Evolutionary conservation across 2,329 filamentous ascomycete genomes (phyloP).

Genomic region (Fusarium bulbicola): DNA sequence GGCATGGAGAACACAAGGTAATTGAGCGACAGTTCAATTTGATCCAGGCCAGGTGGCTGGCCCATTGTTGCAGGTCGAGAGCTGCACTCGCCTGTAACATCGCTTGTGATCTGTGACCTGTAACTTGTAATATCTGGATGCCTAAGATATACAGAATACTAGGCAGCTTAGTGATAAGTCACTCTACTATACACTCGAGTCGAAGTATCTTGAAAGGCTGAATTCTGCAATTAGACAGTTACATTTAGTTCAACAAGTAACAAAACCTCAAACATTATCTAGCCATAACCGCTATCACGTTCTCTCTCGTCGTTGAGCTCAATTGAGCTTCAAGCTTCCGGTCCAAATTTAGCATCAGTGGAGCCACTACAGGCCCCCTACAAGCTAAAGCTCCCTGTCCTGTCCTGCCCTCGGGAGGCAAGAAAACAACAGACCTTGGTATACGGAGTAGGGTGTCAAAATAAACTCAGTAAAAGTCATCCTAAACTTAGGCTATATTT

Average conservation of each 20-base stretch:
- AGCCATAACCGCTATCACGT: not conserved
- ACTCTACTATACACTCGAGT: not conserved
- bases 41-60: not conserved
- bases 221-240: not conserved
- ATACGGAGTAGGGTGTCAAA: no score
- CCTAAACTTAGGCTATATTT: no score
- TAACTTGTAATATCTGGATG: not conserved
- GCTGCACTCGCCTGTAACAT: not conserved
- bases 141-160: no score
- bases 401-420: no score
- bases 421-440: no score
- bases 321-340: not conserved
- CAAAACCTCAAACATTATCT: not conserved
- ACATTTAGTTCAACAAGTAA: not conserved
- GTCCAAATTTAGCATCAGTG: slow-evolving; percentile 14
- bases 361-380: not conserved
- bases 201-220: not conserved
- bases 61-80: not conserved
- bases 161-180: not conserved
- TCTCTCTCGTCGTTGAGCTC: not conserved
- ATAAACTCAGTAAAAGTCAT: no score
- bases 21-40: not conserved
- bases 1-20: not conserved
- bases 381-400: not conserved
- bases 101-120: not conserved